A percentile compares a stretch with the other conserved stretches of the same genome.
Conservation (phyloP, 176 grass and related monocot species). For the Alopecurus myosuroides region DNA sequence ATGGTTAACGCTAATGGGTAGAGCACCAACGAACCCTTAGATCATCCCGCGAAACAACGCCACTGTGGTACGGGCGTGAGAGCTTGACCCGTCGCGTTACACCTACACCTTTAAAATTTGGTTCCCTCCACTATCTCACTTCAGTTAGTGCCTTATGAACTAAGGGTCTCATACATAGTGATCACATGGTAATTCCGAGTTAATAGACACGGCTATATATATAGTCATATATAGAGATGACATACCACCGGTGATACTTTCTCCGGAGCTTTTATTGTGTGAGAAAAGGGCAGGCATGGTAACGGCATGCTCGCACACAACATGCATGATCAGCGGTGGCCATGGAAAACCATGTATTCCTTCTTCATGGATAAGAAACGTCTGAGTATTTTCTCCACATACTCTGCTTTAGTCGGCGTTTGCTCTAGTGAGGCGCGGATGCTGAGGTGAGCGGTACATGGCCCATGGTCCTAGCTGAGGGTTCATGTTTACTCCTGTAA, state of each 20-base stretch:
- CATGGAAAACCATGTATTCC: background rate
- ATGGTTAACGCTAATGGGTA: background rate
- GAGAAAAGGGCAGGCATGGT: background rate
- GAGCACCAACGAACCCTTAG: background rate
- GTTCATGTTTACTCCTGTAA: too few relatives aligned
- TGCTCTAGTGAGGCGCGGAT: too few relatives aligned
- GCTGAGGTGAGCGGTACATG: too few relatives aligned
- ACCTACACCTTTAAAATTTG: background rate
- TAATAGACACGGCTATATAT: too few relatives aligned
- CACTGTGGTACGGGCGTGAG: rapidly evolving
- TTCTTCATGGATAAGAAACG: background rate
- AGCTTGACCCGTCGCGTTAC: background rate
- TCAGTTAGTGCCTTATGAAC: background rate
- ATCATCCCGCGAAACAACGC: background rate
- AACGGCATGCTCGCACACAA: background rate
- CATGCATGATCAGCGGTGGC: background rate
- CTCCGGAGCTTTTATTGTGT: background rate
- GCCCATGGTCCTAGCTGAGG: too few relatives aligned
- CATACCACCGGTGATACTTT: too few relatives aligned
- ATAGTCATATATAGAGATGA: too few relatives aligned
- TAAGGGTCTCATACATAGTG: background rate
- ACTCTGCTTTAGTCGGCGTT: background rate
- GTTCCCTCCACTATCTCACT: background rate
- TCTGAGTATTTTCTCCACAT: background rate
- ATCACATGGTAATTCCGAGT: too few relatives aligned